Percentiles rank a stretch among this genome's conserved stretches.
Evolutionary conservation across 768 basidiomycete species (phyloP).

Genomic region (Rhizopogon sp.): DNA sequence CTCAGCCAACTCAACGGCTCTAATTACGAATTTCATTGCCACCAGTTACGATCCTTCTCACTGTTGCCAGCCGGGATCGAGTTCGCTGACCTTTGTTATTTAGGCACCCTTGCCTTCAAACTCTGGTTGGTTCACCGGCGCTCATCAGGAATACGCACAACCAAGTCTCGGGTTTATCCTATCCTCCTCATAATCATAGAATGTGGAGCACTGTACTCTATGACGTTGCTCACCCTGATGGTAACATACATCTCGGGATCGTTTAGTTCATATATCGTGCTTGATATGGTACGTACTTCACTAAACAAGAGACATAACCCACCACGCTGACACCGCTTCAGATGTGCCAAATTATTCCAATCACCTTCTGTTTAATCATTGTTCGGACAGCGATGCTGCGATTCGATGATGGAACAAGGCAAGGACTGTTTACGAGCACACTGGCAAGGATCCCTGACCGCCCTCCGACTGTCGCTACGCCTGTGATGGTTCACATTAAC

Average conservation of each 20-base stretch:
- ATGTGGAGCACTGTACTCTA: constrained; percentile 1
- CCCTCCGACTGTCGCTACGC: too few relatives aligned
- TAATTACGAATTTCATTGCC: constrained; percentile 8
- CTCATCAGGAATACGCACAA: background rate
- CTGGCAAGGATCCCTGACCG: too few relatives aligned
- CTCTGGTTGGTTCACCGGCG: background rate
- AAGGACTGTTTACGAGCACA: background rate
- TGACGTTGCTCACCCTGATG: background rate
- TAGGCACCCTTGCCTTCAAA: background rate
- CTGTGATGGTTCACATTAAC: too few relatives aligned
- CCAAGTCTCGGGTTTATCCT: background rate
- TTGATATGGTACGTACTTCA: background rate
- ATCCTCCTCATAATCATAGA: background rate
- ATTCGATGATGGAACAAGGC: background rate
- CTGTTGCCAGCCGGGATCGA: background rate
- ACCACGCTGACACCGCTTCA: background rate
- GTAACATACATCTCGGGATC: background rate
- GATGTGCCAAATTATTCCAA: constrained; percentile 3
- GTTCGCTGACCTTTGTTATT: background rate
- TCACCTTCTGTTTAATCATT: constrained; percentile 1
- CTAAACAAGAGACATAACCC: background rate
- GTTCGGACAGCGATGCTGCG: background rate
- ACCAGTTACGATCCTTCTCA: constrained; percentile 1
- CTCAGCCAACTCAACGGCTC: constrained; percentile 6
- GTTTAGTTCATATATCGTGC: background rate